Percentiles rank a stretch among this genome's conserved stretches.
Conservation (phyloP, 2,329 filamentous ascomycete species). For the Capronia americana region DNA sequence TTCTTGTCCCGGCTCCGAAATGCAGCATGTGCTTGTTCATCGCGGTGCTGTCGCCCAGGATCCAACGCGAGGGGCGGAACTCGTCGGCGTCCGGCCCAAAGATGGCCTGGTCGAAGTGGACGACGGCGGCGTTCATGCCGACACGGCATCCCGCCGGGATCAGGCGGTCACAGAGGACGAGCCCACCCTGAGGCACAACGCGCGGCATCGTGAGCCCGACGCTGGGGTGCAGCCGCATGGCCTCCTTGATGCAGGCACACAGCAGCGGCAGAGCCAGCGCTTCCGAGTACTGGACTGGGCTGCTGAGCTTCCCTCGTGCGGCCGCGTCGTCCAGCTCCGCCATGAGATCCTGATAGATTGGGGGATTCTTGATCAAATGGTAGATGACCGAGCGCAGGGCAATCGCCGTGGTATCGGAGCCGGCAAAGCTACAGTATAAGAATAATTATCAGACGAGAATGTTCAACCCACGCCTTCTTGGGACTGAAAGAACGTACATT, state of each 20-base stretch:
- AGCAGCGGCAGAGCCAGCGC: slow-evolving; percentile 33
- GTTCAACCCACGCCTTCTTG: not conserved
- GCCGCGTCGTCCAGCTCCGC: slow-evolving; percentile 25
- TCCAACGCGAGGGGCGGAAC: slow-evolving; percentile 40
- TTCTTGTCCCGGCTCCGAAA: slow-evolving; percentile 34
- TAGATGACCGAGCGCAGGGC: slow-evolving; percentile 33
- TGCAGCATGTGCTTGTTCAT: slow-evolving; percentile 36
- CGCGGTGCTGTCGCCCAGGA: slow-evolving; percentile 25
- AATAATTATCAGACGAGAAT: not conserved
- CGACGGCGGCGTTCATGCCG: slow-evolving; percentile 37
- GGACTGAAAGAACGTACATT: slow-evolving; percentile 20
- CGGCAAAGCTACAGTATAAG: slow-evolving; percentile 18
- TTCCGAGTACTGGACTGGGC: slow-evolving; percentile 29
- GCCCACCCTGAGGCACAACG: slow-evolving; percentile 32
- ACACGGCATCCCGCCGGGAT: slow-evolving; percentile 31
- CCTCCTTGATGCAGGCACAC: slow-evolving; percentile 37
- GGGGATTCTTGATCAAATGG: slow-evolving; percentile 57
- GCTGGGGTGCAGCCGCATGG: slow-evolving; percentile 36
- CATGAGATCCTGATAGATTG: slow-evolving; percentile 22
- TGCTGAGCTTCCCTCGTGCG: slow-evolving; percentile 15
- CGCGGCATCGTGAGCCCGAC: slow-evolving; percentile 40
- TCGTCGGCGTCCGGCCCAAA: slow-evolving; percentile 39
- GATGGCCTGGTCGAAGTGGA: slow-evolving; percentile 35
- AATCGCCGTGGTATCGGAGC: slow-evolving; percentile 35
- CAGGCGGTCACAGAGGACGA: slow-evolving; percentile 29